Evolutionary conservation across 2,329 filamentous ascomycete genomes (phyloP), one percentile per base, ranked within the genome.

Genomic region (Cryoendolithus antarcticus): DNA sequence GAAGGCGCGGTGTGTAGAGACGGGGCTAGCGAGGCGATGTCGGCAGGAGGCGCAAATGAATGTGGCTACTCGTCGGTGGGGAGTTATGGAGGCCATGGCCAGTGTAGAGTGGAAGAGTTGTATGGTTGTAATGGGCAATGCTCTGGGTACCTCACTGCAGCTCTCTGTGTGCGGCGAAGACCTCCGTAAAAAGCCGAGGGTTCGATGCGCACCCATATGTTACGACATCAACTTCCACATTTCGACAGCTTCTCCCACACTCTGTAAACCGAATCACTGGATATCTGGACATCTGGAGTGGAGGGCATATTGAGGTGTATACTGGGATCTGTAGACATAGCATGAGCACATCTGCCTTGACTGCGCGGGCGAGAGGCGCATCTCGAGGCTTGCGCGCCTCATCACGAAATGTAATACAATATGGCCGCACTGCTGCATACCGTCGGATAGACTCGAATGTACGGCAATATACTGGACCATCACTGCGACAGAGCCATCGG

Each of bases 401-500:
- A 41, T 48, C 58, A 34, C 48, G 60, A 35, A 50, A 58, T 41
- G 55, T 54, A 48, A 27, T 27, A 27, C 58, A 60, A 43, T 63
- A 64, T 50, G 64, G 64, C 51, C 59, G 66, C 49, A 64, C 67
- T 28, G 62, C 65, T 37, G 60, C 66, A 39, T 67, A 69, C 54
- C 60, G 67, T 49, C 61, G 66, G 59, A 60, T 68, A 67, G 60
- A 49, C 38, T 34, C 41, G 24, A 38, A 46, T 35, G 32, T 46
- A 9, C 41, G 50, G 32, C 40, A 45, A 33, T 56, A 55, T 37
- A 54, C 55, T 38, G 47, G 55, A 41, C 51, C 39, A 15, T 46
- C 52, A 40, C 49, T 49, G 54, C 55, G 48, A 31, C 39, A 35
- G 30, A 46, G 51, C n/a, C 49, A 46, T 35, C 35, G 49, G 48